Percentiles rank a stretch among this genome's conserved stretches.
Evolutionary conservation across 1,284 basidiomycete species (phyloP).

Genomic region (Porogramme epimiltina): DNA sequence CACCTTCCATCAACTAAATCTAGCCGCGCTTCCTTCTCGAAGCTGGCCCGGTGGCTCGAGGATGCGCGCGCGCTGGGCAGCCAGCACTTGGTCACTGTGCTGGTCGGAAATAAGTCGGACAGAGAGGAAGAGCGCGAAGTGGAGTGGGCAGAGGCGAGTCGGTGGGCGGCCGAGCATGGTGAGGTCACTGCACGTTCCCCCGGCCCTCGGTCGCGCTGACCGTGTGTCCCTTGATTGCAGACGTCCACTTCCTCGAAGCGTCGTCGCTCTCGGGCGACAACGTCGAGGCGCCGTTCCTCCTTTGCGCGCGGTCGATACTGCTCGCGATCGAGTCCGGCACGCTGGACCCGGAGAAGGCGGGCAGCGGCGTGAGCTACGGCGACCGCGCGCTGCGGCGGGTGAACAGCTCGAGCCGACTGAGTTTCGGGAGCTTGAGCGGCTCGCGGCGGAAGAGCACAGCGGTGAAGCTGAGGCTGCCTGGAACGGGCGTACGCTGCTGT

Average conservation of each 20-base stretch:
- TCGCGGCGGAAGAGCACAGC: slow-evolving; percentile 53
- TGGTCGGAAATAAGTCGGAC: slow-evolving; percentile 97
- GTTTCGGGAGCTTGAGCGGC: slow-evolving; percentile 76
- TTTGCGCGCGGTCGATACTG: slow-evolving; percentile 89
- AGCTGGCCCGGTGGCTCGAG: slow-evolving; percentile 85
- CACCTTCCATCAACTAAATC: background rate
- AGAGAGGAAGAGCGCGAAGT: slow-evolving; percentile 94
- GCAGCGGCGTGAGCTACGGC: slow-evolving; percentile 95
- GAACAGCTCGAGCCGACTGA: slow-evolving; percentile 79
- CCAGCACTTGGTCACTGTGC: slow-evolving; percentile 85
- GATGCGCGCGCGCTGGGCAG: slow-evolving; percentile 91
- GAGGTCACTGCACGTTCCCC: slow-evolving; percentile 1
- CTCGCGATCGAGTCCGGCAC: slow-evolving; percentile 91
- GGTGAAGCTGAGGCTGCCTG: slow-evolving; percentile 62
- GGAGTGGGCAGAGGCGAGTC: slow-evolving; percentile 90
- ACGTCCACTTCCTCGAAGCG: slow-evolving; percentile 90
- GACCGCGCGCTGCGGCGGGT: slow-evolving; percentile 89
- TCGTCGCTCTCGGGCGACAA: slow-evolving; percentile 94
- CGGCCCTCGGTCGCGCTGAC: background rate
- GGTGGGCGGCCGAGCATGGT: slow-evolving; percentile 96
- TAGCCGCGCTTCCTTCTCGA: slow-evolving; percentile 81
- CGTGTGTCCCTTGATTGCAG: slow-evolving; percentile 43
- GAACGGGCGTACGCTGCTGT: slow-evolving; percentile 44
- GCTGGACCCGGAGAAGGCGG: slow-evolving; percentile 91
- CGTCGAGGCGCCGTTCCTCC: slow-evolving; percentile 90